A percentile compares a stretch with the other conserved stretches of the same genome.
phyloP scores from a whole-genome alignment of 495 filamentous ascomycete species.

The Aspergillus carlsbadensis region DNA sequence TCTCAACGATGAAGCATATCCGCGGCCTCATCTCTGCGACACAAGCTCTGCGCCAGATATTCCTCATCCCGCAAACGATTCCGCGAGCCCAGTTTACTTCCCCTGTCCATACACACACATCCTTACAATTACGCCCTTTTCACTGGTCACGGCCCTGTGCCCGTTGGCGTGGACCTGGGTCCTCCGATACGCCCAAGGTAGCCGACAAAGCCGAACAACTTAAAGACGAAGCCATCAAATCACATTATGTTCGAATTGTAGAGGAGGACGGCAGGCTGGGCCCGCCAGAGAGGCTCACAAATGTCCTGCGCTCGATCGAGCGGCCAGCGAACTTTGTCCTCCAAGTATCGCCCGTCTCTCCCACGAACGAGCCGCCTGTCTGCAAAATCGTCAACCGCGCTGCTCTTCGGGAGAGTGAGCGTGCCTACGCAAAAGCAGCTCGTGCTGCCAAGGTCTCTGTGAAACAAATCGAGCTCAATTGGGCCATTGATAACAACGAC shows the following conservation, averaged over 20 bases:
- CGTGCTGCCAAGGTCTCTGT: constrained; percentile 28
- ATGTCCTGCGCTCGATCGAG: constrained; percentile 51
- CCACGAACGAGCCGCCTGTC: constrained; percentile 43
- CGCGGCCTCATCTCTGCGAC: constrained; percentile 37
- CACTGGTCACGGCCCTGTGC: constrained; percentile 11
- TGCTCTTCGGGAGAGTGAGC: constrained; percentile 38
- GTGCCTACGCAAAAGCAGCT: constrained; percentile 39
- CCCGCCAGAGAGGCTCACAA: constrained; percentile 35
- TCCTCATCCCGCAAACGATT: constrained; percentile 26
- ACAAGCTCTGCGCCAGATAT: constrained; percentile 37
- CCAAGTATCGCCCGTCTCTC: constrained; percentile 47
- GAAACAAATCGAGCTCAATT: constrained; percentile 83
- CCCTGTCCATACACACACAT: constrained; percentile 8
- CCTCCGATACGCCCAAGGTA: neutral
- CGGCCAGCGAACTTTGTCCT: constrained; percentile 53
- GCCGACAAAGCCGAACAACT: constrained; percentile 12
- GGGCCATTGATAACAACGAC: constrained; percentile 73
- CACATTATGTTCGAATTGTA: constrained; percentile 54
- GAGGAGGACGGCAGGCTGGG: constrained; percentile 48
- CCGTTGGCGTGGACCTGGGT: neutral
- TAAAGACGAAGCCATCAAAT: constrained; percentile 56
- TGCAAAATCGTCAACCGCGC: constrained; percentile 65
- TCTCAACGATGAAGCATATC: constrained; percentile 37
- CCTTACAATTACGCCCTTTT: constrained; percentile 16
- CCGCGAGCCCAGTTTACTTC: constrained; percentile 19